phyloP scores from a whole-genome alignment of 2,329 filamentous ascomycete species.

The Ceratocystis harringtonii region DNA sequence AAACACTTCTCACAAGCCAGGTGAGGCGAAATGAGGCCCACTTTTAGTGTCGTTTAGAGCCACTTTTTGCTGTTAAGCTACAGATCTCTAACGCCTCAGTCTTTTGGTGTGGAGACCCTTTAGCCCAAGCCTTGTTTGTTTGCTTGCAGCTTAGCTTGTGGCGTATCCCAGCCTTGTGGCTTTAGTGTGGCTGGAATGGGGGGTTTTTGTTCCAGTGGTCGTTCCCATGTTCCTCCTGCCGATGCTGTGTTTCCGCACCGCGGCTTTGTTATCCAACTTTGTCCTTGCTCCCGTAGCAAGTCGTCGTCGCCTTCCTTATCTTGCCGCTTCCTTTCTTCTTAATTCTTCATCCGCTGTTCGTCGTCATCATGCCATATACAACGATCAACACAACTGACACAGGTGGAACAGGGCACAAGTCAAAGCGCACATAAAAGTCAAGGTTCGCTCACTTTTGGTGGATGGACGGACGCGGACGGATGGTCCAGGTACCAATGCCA shows the following conservation, averaged over 20 bases:
- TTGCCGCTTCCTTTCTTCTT: not conserved
- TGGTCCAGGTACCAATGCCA: slow-evolving; percentile 6
- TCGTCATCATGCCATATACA: slow-evolving; percentile 5
- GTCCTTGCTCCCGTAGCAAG: not conserved
- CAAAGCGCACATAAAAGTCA: not conserved
- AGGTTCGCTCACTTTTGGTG: slow-evolving; percentile 4
- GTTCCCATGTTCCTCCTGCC: too few relatives aligned
- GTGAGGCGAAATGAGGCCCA: not conserved
- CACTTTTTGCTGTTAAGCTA: not conserved
- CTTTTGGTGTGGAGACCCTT: not conserved
- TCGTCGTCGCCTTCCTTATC: not conserved
- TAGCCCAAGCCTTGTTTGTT: not conserved
- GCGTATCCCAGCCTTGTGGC: not conserved
- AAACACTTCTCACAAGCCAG: not conserved
- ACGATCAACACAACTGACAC: slow-evolving; percentile 6
- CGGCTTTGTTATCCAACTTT: not conserved
- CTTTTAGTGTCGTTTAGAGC: slow-evolving; percentile 1
- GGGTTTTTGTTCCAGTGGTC: too few relatives aligned
- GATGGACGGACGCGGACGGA: slow-evolving; percentile 1
- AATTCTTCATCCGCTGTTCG: not conserved
- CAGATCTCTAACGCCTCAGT: not conserved
- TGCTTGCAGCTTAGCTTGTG: not conserved
- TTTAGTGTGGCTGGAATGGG: not conserved
- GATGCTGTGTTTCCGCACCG: not conserved
- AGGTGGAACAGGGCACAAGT: not conserved